Evolutionary conservation across 1,139 yeast species (phyloP), one percentile per base, ranked within the genome.

Genomic region (Scheffersomyces illinoinensis): DNA sequence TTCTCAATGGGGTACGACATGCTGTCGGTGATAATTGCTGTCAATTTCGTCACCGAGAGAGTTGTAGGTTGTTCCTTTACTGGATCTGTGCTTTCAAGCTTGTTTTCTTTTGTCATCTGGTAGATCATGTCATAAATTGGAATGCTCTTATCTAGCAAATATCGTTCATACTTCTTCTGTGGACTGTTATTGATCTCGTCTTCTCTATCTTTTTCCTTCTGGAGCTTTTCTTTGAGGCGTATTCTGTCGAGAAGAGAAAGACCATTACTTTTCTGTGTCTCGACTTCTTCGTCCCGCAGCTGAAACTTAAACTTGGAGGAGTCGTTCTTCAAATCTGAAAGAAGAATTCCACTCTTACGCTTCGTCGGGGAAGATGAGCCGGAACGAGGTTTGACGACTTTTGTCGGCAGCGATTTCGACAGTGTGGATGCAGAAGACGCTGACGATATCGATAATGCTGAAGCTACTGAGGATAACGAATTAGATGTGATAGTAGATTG

Each of bases 201-300:
- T 2, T 47, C 56, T 5, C 46, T 49, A 4, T 59, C 59, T 43
- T 56, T 58, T 26, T 61, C 62, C 23, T 60, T 59, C 49, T 55
- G 58, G 18, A 55, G 52, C 55, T 60, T 62, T 50, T 66, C 68
- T 53, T 65, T 65, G 26, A 64, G 61, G 43, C 57, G 61, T 48
- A 63, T 64, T 55, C 86, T 65, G 58, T 83, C 85, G 2, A 83
- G 64, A 6, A 83, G 65, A 1, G 83, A 72, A 12, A 81, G 61
- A 0, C 84, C 84, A 21, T 66, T 62, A 50, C 63, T 68, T 58
- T 64, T 66, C 56, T 55, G 63, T 53, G 63, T 65, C 56, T 71
- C 68, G 0, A 58, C 58, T 14, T 53, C 23, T 57, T 72, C 81
- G 52, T 68, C 63, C 50, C 67, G 67, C 33, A 67, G 70, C 50